Conservation (phyloP, 139 green algal genomes). For the Closterium sp. region DNA sequence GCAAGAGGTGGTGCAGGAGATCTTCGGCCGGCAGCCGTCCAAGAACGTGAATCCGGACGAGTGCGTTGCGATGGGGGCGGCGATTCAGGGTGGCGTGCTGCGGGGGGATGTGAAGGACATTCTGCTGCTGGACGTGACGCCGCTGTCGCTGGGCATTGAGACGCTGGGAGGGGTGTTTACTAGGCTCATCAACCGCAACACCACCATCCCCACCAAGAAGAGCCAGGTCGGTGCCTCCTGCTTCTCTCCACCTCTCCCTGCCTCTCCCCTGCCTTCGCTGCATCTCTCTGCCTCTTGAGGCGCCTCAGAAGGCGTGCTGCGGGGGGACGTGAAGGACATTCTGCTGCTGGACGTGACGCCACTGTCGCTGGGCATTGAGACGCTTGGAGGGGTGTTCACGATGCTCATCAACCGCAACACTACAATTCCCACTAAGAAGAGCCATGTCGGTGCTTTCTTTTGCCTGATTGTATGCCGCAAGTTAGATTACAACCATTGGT, state of each 20-base stretch:
- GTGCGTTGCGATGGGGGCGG: constrained; percentile 94
- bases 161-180: constrained; percentile 99
- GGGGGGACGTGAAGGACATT: constrained; percentile 95
- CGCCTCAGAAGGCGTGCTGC: too few species aligned
- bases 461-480: constrained; percentile 63
- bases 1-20: constrained; percentile 86
- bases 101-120: constrained; percentile 96
- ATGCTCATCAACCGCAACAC: constrained; percentile 98
- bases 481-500: too few species aligned
- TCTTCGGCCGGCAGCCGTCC: constrained; percentile 86
- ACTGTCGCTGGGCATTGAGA: constrained; percentile 97
- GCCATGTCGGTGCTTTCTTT: constrained; percentile 51
- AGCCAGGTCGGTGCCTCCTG: constrained; percentile 50
- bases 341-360: constrained; percentile 98
- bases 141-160: constrained; percentile 96
- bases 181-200: constrained; percentile 97
- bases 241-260: constrained; percentile 84
- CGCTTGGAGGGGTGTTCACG: constrained; percentile 97
- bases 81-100: constrained; percentile 95
- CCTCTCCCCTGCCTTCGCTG: too few species aligned
- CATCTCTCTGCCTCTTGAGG: too few species aligned
- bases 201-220: constrained; percentile 80
- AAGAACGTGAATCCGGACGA: constrained; percentile 97
- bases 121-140: constrained; percentile 98
- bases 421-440: constrained; percentile 78